phyloP scores from a whole-genome alignment of 352 stramenopile species.

The Phytopythium sindhum region DNA sequence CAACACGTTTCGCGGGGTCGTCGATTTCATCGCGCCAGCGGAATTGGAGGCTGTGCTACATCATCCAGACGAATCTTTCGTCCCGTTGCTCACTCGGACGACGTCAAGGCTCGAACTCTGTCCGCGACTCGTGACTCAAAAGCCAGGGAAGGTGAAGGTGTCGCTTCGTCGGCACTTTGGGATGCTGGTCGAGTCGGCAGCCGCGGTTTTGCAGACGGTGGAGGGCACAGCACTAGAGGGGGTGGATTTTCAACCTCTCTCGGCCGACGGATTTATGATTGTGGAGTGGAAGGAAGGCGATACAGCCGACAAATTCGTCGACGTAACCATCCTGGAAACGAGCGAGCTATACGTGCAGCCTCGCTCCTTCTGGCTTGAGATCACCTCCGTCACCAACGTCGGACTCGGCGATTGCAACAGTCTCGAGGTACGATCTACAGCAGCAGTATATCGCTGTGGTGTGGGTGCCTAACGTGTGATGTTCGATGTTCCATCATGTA shows the following conservation, averaged over 20 bases:
- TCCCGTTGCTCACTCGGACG: constrained; percentile 39
- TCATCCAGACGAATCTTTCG: constrained; percentile 43
- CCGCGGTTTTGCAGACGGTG: constrained; percentile 34
- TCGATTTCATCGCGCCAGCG: constrained; percentile 48
- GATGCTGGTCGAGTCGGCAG: constrained; percentile 20
- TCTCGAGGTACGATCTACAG: constrained; percentile 13
- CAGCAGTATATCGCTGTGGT: no score
- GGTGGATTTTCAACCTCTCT: constrained; percentile 49
- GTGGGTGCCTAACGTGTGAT: background rate
- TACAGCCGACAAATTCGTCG: constrained; percentile 30
- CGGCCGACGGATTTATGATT: background rate
- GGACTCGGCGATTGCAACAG: constrained; percentile 47
- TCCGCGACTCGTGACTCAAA: constrained; percentile 31
- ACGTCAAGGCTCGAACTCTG: constrained; percentile 55
- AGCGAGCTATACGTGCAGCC: constrained; percentile 28
- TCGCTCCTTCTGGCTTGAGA: constrained; percentile 48
- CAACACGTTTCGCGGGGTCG: constrained; percentile 32
- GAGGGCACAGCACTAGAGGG: constrained; percentile 43
- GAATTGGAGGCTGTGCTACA: constrained; percentile 30
- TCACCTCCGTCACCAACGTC: constrained; percentile 36
- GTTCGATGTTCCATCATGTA: background rate
- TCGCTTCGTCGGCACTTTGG: constrained; percentile 51
- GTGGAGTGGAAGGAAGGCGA: constrained; percentile 38
- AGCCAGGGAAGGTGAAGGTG: constrained; percentile 35
- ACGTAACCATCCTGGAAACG: constrained; percentile 37